A percentile compares a stretch with the other conserved stretches of the same genome.
These are phyloP conservation scores for Eremothecium sinecaudum DNA, from an alignment of 1,139 yeast species.

Conservation along the genomic window DNA sequence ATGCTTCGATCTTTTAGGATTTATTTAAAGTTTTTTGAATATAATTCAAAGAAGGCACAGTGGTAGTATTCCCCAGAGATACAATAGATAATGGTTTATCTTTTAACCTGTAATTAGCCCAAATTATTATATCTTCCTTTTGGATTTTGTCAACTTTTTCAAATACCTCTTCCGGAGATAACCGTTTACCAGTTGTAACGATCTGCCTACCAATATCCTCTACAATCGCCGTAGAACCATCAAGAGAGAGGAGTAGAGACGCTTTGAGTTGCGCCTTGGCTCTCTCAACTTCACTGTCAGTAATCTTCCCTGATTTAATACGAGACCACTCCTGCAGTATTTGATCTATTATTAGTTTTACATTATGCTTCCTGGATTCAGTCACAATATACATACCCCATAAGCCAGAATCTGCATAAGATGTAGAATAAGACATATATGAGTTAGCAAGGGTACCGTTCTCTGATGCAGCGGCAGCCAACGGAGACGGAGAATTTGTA, in stretches of 20 bases:
- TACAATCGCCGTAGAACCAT: slow-evolving; percentile 92
- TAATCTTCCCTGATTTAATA: slow-evolving; percentile 61
- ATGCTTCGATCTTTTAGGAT: neutral
- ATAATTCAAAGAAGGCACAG: slow-evolving; percentile 30
- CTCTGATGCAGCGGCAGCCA: slow-evolving; percentile 66
- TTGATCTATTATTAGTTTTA: slow-evolving; percentile 60
- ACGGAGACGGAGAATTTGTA: slow-evolving; percentile 62
- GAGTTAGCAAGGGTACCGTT: slow-evolving; percentile 65
- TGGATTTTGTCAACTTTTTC: slow-evolving; percentile 72
- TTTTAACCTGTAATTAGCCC: slow-evolving; percentile 80
- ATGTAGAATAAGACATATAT: slow-evolving; percentile 92
- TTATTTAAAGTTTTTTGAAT: slow-evolving; percentile 19
- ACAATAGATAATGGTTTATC: slow-evolving; percentile 81
- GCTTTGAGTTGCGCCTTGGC: slow-evolving; percentile 95
- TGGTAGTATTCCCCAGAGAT: slow-evolving; percentile 70
- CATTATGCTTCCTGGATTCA: slow-evolving; percentile 58
- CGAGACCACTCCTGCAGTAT: slow-evolving; percentile 84
- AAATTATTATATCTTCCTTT: slow-evolving; percentile 67
- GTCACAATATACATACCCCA: slow-evolving; percentile 95
- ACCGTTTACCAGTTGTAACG: slow-evolving; percentile 85
- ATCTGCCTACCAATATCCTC: slow-evolving; percentile 97
- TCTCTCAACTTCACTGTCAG: slow-evolving; percentile 82
- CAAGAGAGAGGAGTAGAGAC: slow-evolving; percentile 74
- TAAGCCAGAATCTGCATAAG: slow-evolving; percentile 93
- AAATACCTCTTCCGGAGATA: slow-evolving; percentile 88